phyloP scores from a whole-genome alignment of 1,284 basidiomycete genomes.

The Cerrena zonata region DNA sequence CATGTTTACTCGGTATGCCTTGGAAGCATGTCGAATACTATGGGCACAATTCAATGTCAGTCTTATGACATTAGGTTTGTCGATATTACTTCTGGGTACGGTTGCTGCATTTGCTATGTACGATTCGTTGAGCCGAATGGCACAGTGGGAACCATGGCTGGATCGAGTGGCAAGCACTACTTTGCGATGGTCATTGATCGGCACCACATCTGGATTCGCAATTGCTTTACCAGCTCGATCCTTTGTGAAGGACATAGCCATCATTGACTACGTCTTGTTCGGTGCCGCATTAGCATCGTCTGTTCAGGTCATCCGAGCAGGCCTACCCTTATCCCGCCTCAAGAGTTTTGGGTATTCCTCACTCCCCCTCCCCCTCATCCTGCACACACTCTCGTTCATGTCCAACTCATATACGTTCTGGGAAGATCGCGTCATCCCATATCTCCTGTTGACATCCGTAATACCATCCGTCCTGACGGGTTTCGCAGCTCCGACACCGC shows the following conservation, averaged over 20 bases:
- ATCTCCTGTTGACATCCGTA: conserved; percentile 65
- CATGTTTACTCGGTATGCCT: conserved; percentile 60
- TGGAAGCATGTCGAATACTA: conserved; percentile 71
- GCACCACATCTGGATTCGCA: conserved; percentile 38
- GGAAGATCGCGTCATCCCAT: conserved; percentile 83
- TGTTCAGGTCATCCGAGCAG: conserved; percentile 33
- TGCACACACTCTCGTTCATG: conserved; percentile 71
- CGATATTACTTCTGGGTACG: conserved; percentile 43
- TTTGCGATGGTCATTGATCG: conserved; percentile 35
- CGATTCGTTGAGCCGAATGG: conserved; percentile 1
- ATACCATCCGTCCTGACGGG: conserved; percentile 55
- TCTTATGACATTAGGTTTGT: conserved; percentile 68
- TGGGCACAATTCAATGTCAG: conserved; percentile 92
- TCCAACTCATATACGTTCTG: conserved; percentile 95
- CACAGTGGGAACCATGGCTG: neutral
- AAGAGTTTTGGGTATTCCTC: conserved; percentile 26
- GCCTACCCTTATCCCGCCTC: conserved; percentile 14
- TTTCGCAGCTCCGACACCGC: conserved; percentile 58
- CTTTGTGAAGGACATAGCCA: conserved; percentile 38
- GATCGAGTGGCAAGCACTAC: conserved; percentile 19
- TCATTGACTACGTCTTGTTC: conserved; percentile 43
- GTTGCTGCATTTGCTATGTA: conserved; percentile 47
- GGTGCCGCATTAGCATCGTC: conserved; percentile 35
- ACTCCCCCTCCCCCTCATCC: conserved; percentile 46
- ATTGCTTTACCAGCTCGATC: conserved; percentile 28